phyloP scores from a whole-genome alignment of 192 early-diverging fungal species.

The Coemansia erecta region DNA sequence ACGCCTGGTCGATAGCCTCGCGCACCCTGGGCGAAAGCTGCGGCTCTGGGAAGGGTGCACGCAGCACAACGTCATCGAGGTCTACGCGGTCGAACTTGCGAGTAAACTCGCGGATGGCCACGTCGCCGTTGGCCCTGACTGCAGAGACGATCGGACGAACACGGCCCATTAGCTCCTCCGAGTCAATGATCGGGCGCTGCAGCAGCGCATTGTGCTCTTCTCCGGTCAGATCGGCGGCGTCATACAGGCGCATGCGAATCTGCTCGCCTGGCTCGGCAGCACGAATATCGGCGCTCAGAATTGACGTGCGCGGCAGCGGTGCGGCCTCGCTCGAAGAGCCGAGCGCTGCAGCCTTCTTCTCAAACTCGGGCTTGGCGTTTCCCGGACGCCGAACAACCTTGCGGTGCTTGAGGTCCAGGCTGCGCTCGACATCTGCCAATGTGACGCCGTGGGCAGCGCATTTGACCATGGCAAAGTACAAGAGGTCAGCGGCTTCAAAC shows the following conservation, averaged over 20 bases:
- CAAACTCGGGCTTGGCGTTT: conserved; percentile 88
- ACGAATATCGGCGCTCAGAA: conserved; percentile 30
- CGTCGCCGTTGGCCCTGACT: conserved; percentile 82
- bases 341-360: conserved; percentile 11
- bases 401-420: conserved; percentile 77
- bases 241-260: conserved; percentile 77
- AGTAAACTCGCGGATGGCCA: conserved; percentile 80
- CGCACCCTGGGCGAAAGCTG: conserved; percentile 64
- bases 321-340: conserved; percentile 7
- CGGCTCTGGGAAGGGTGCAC: conserved; percentile 76
- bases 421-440: conserved; percentile 82
- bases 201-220: conserved; percentile 64
- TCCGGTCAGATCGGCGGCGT: conserved; percentile 49
- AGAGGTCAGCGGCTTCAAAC: conserved; percentile 92
- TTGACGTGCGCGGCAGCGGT: conserved; percentile 40
- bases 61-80: conserved; percentile 67
- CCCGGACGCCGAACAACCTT: conserved; percentile 87
- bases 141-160: conserved; percentile 89
- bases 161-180: conserved; percentile 79
- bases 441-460: conserved; percentile 78
- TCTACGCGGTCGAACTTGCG: conserved; percentile 87
- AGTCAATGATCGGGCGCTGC: conserved; percentile 89
- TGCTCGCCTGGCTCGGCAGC: conserved; percentile 45
- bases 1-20: conserved; percentile 91
- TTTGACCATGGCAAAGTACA: conserved; percentile 93